Evolutionary conservation across 805 yeast genomes (phyloP).

Genomic region (Saturnispora halmiae): DNA sequence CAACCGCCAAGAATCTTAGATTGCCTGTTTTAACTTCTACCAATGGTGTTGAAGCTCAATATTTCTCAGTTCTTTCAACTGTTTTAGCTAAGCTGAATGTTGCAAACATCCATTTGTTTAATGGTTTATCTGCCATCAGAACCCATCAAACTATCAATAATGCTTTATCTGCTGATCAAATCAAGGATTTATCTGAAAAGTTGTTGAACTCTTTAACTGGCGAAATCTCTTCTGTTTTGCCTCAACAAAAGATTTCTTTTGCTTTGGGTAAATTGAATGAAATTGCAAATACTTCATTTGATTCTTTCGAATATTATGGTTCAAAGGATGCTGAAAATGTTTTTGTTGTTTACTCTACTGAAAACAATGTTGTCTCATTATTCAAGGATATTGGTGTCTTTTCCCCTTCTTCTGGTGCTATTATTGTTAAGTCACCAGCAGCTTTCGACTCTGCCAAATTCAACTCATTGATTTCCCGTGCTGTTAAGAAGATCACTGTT

Average conservation of each 20-base stretch:
- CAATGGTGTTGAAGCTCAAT: constrained; percentile 54
- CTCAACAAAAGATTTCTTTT: constrained; percentile 31
- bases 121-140: constrained; percentile 61
- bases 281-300: constrained; percentile 40
- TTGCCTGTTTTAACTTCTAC: constrained; percentile 66
- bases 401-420: constrained; percentile 41
- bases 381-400: constrained; percentile 31
- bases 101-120: constrained; percentile 68
- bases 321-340: constrained; percentile 53
- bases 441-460: constrained; percentile 68
- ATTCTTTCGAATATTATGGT: constrained; percentile 67
- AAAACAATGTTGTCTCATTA: constrained; percentile 46
- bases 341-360: constrained; percentile 74
- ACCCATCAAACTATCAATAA: constrained; percentile 39
- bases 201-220: constrained; percentile 28
- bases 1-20: constrained; percentile 52
- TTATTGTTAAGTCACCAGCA: constrained; percentile 65
- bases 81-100: constrained; percentile 53
- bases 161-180: constrained; percentile 35
- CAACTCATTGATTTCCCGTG: constrained; percentile 45
- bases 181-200: constrained; percentile 32
- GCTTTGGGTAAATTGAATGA: constrained; percentile 45
- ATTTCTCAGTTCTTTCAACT: constrained; percentile 53
- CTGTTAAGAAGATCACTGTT: constrained; percentile 54
- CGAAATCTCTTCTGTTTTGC: constrained; percentile 17